Conservation (phyloP, 768 basidiomycete genomes). For the Dictyophora rubrovolvata region DNA sequence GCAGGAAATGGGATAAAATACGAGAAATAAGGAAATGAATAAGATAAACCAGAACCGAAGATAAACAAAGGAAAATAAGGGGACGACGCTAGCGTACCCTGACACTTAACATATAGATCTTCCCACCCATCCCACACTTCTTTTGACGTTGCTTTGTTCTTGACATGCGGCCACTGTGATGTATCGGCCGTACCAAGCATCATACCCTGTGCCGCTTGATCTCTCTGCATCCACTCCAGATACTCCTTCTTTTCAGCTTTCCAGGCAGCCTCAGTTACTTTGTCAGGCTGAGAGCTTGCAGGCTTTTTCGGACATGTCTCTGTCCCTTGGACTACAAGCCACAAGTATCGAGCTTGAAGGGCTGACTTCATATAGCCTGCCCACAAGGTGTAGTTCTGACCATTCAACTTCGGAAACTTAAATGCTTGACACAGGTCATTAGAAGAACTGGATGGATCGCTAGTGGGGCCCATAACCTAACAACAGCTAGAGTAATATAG, state of each 20-base stretch:
- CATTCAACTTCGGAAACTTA: neutral
- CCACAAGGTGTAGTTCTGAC: neutral
- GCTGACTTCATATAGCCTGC: constrained; percentile 1
- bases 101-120: constrained; percentile 4
- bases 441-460: no score
- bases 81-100: no score
- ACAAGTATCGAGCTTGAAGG: constrained; percentile 9
- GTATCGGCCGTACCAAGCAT: constrained; percentile 8
- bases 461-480: no score
- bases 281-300: neutral
- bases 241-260: constrained; percentile 6
- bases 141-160: neutral
- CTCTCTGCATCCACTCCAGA: constrained; percentile 3
- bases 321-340: constrained; percentile 2
- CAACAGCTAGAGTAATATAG: no score
- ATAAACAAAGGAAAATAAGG: no score
- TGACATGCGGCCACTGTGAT: constrained; percentile 8
- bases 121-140: constrained; percentile 3
- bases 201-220: constrained; percentile 9
- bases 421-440: neutral
- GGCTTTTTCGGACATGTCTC: constrained; percentile 4
- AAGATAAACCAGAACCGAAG: no score
- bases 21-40: no score
- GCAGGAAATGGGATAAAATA: no score
- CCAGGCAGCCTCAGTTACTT: neutral